A percentile compares a stretch with the other conserved stretches of the same genome.
Evolutionary conservation across 331 rosid species (phyloP).

Genomic region (Quercus lobata): DNA sequence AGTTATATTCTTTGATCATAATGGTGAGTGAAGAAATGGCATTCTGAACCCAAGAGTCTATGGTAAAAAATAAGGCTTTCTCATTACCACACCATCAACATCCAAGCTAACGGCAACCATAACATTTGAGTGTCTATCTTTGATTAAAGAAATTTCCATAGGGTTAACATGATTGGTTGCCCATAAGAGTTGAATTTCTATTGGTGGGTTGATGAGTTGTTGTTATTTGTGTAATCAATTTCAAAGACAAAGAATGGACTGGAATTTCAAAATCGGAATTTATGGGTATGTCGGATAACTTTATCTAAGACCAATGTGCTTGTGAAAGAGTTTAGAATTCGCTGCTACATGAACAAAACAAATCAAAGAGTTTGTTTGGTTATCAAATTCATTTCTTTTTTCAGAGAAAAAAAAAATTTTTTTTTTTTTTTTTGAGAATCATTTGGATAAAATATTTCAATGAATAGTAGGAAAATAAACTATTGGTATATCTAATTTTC

Average conservation of each 20-base stretch:
- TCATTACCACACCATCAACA: slow-evolving; percentile 44
- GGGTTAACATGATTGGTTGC: slow-evolving; percentile 46
- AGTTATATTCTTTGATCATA: slow-evolving; percentile 23
- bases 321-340: slow-evolving; percentile 40
- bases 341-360: not conserved
- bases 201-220: slow-evolving; percentile 48
- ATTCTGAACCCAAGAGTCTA: slow-evolving; percentile 61
- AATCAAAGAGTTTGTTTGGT: not conserved
- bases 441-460: too few relatives aligned
- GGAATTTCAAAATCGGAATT: slow-evolving; percentile 51
- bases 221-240: slow-evolving; percentile 46
- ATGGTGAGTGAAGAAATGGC: slow-evolving; percentile 59
- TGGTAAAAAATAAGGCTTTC: slow-evolving; percentile 26
- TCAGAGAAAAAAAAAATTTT: too few relatives aligned
- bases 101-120: slow-evolving; percentile 62
- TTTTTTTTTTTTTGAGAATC: too few relatives aligned
- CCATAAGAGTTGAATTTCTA: slow-evolving; percentile 56
- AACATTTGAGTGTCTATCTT: slow-evolving; percentile 39
- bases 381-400: not conserved
- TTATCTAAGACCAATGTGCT: slow-evolving; percentile 61
- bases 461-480: too few relatives aligned
- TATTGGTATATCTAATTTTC: too few relatives aligned
- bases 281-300: slow-evolving; percentile 52
- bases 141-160: slow-evolving; percentile 51
- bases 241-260: slow-evolving; percentile 63